Percentiles rank a stretch among this genome's conserved stretches.
These are phyloP conservation scores for Gentiana straminea DNA, from an alignment of 257 asterid genomes.

Conservation along the genomic window DNA sequence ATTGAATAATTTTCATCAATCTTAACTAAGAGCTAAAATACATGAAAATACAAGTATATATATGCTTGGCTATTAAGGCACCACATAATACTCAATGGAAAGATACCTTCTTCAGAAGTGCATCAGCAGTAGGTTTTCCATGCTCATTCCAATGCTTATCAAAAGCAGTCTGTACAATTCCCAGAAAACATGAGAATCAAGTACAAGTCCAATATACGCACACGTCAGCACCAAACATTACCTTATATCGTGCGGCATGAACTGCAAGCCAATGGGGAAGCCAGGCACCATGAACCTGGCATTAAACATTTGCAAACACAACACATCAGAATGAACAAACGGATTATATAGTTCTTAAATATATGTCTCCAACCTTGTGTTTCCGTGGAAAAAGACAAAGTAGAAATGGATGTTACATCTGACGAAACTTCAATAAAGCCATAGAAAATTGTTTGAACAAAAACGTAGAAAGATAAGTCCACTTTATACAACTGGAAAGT, in stretches of 20 bases:
- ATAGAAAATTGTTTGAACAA: too few species aligned
- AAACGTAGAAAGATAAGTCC: too few species aligned
- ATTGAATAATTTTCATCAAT: neutral
- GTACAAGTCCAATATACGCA: too few species aligned
- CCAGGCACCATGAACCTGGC: conserved; percentile 78
- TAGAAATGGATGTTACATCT: too few species aligned
- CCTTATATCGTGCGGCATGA: conserved; percentile 40
- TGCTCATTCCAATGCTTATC: conserved; percentile 71
- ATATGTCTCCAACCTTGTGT: too few species aligned
- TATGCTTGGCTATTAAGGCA: neutral
- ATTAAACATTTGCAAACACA: conserved; percentile 11
- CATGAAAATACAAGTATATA: neutral
- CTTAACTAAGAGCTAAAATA: neutral
- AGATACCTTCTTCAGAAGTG: conserved; percentile 44
- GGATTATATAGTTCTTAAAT: too few species aligned
- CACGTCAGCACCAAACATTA: conserved; percentile 7
- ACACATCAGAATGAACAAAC: neutral
- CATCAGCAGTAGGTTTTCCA: conserved; percentile 74
- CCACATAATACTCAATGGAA: neutral
- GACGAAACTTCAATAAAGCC: too few species aligned
- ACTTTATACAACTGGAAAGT: too few species aligned
- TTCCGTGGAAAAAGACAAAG: too few species aligned
- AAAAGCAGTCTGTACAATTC: conserved; percentile 40
- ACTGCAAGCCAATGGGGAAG: conserved; percentile 82
- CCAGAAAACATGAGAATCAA: conserved; percentile 1